Base-by-base conservation (phyloP, 768 basidiomycete species). In the Saitozyma sp. region DNA sequence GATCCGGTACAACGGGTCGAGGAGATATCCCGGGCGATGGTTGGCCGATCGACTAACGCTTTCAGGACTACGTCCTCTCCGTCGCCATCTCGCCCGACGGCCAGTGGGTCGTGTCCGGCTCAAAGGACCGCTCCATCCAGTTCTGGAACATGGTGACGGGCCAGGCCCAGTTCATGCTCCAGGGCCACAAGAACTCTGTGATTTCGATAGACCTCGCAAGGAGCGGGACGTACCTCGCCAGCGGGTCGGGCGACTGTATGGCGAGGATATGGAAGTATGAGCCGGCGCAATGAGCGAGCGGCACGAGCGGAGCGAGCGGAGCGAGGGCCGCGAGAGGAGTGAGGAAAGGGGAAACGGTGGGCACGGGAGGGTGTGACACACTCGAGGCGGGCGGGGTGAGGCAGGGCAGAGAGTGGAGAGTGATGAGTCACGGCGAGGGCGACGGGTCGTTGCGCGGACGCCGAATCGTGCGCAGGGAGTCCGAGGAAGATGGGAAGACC, bases 91-190 rank as follows among this genome's bases (percentile, higher is more conserved):
- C 91, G 51, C 89, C 92, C 66, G 94, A 97, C 79, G 91, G 91
- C 5, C 87, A 90, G 67, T 89, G 92, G 90, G 89, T 98, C 69
- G 94, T 96, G 10, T 93, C 91, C 10, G 95, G 96, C 56, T 88
- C 87, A 42, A 97, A 97, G 81, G 96, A 99, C 78, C 89, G 96
- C 11, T 89, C 92, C 0, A 93, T 99, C 59, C 79, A 80, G 64
- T 80, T 80, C 69, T 80, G 75, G 76, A 91, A 94, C 78, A 92
- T 95, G 77, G 92, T 90, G 88, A 84, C 84, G 11, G 88, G 86
- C 46, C 85, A 87, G 48, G 88, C 92, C 71, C 94, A 98, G 78
- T 89, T 91, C 73, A 92, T 95, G 89, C 83, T 99, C 40, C 94
- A 97, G 77, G 87, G 89, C 58, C 84, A 80, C 74, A 83, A 88